Conservation (phyloP, 2,329 filamentous ascomycete species). For the Cercospora janseana region DNA sequence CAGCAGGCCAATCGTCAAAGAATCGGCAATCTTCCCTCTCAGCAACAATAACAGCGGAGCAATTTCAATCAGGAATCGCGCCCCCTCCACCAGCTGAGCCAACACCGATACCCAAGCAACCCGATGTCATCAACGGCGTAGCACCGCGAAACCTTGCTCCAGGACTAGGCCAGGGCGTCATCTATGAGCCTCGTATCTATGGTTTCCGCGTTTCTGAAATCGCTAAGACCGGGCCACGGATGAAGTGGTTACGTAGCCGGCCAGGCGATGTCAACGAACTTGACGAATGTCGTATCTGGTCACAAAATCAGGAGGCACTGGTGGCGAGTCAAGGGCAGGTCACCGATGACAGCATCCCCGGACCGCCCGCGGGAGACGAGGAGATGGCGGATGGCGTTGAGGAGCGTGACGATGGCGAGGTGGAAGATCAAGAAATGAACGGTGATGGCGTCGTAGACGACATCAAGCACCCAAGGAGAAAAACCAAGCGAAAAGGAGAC, state of each 20-base stretch:
- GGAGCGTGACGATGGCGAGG: slow-evolving; percentile 31
- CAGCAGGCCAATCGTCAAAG: slow-evolving; percentile 22
- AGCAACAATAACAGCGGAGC: slow-evolving; percentile 35
- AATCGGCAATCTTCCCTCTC: slow-evolving; percentile 32
- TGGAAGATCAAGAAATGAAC: slow-evolving; percentile 35
- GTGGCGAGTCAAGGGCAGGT: slow-evolving; percentile 9
- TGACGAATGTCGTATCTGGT: slow-evolving; percentile 63
- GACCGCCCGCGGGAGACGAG: slow-evolving; percentile 28
- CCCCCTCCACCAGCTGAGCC: slow-evolving; percentile 15
- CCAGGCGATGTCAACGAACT: slow-evolving; percentile 77
- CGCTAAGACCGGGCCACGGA: slow-evolving; percentile 83
- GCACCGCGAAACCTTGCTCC: slow-evolving; percentile 83
- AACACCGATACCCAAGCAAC: slow-evolving; percentile 45
- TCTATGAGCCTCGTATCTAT: slow-evolving; percentile 95
- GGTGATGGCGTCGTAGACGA: slow-evolving; percentile 18
- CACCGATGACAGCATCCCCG: slow-evolving; percentile 13
- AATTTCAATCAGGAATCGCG: slow-evolving; percentile 30
- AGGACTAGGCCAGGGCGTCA: slow-evolving; percentile 74
- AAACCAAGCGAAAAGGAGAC: slow-evolving; percentile 15
- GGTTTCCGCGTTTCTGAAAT: slow-evolving; percentile 92
- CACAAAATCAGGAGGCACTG: slow-evolving; percentile 28
- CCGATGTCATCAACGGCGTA: slow-evolving; percentile 73
- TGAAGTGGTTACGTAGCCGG: slow-evolving; percentile 92
- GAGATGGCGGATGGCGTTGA: slow-evolving; percentile 36
- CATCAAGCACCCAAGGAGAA: slow-evolving; percentile 23